Evolutionary conservation across 2,329 filamentous ascomycete genomes (phyloP), one percentile per base, ranked within the genome.

Genomic region (Aspergillus pseudotamarii): DNA sequence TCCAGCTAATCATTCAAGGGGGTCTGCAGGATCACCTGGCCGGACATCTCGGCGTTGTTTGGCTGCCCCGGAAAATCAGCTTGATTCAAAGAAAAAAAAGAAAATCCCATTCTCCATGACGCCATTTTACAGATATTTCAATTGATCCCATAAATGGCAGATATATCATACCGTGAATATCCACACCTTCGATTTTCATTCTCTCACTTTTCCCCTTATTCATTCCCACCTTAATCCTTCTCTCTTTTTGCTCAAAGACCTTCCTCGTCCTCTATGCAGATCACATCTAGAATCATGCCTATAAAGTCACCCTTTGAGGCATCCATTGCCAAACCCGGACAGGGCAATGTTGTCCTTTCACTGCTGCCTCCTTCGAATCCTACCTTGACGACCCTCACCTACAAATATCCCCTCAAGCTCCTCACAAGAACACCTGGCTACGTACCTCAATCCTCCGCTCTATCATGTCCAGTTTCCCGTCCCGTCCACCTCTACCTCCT

Each of bases 341-440:
- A 92, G 73, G 95, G 95, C 64, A 85, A 84, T 67, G 91, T 97
- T 69, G 84, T 93, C 59, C 88, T 93, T 62, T 87, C 87, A 23
- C 81, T 91, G 6, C 84, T 94, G 11, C 92, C 94, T 41, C 89
- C 89, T 36, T 85, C 86, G 30, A 86, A 86, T 55, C 92, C 92
- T 16, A 88, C 89, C 53, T 85, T 97, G 34, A 87, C 89, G 64
- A 87, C 85, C 36, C 86, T 97, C 68, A 89, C 89, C 41, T 98
- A 96, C 76, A 93, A 96, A 76, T 99, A 98, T 73, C 95, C 95
- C 1, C 85, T 99, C 54, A 99, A 99, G 78, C 86, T 99, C 62
- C 92, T 99, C 65, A 91, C 93, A 0, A 93, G 94, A 1, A 85
- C 89, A 16, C 87, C 90, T 12, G 82, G 89, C 6, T 83, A 85